A percentile compares a stretch with the other conserved stretches of the same genome.
phyloP scores from a whole-genome alignment of 805 yeast genomes.

The Komagataella kurtzmanii region DNA sequence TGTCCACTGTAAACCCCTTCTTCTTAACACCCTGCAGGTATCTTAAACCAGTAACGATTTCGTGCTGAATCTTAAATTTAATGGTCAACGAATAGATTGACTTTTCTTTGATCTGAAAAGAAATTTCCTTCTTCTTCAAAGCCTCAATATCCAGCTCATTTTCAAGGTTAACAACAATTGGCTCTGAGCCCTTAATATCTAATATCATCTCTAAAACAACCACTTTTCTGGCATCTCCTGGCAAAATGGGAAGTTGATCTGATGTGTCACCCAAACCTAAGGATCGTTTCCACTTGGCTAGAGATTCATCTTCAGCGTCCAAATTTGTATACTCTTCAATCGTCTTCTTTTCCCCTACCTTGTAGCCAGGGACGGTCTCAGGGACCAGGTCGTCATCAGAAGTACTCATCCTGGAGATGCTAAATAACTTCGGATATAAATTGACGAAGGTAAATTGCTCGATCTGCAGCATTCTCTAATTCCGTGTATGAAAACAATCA shows the following conservation, averaged over 20 bases:
- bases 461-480: background rate
- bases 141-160: conserved; percentile 38
- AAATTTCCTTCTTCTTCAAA: conserved; percentile 36
- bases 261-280: conserved; percentile 55
- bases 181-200: conserved; percentile 50
- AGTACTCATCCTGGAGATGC: background rate
- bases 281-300: conserved; percentile 85
- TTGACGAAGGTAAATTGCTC: background rate
- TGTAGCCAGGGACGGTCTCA: conserved; percentile 51
- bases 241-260: conserved; percentile 43
- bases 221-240: conserved; percentile 65
- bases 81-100: conserved; percentile 59
- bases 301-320: conserved; percentile 84
- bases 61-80: conserved; percentile 78
- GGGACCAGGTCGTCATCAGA: conserved; percentile 45
- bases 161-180: conserved; percentile 59
- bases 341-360: conserved; percentile 58
- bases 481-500: background rate
- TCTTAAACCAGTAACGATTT: conserved; percentile 80
- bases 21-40: conserved; percentile 78
- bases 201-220: conserved; percentile 70
- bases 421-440: background rate
- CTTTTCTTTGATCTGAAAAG: conserved; percentile 69
- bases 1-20: conserved; percentile 79
- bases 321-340: conserved; percentile 69